Conservation (phyloP, 371 early-diverging fungal genomes). For the Mortierella polycephala region DNA sequence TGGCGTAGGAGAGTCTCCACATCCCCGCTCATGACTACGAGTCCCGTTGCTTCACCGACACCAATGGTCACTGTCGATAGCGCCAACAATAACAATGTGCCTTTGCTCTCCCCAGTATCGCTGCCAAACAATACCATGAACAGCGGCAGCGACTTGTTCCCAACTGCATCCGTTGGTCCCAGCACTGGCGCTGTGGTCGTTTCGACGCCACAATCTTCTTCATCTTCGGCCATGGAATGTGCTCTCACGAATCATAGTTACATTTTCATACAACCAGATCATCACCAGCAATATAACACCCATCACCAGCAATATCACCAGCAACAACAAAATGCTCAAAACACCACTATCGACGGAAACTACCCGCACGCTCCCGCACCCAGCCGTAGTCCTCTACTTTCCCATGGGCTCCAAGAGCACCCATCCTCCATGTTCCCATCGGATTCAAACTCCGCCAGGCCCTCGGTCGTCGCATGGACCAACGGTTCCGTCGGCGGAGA, state of each 20-base stretch:
- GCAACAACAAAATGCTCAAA: constrained; percentile 1
- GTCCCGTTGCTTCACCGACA: neutral
- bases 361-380: constrained; percentile 10
- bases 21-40: neutral
- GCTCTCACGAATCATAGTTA: constrained; percentile 29
- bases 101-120: constrained; percentile 11
- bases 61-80: neutral
- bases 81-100: constrained; percentile 4
- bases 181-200: constrained; percentile 6
- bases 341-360: constrained; percentile 2
- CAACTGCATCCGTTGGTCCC: neutral
- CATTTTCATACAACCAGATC: constrained; percentile 15
- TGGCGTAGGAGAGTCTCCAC: constrained; percentile 1
- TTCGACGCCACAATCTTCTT: constrained; percentile 21
- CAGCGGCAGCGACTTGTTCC: neutral
- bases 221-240: constrained; percentile 22
- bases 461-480: constrained; percentile 26
- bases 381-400: neutral
- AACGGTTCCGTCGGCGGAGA: constrained; percentile 1
- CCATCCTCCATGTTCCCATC: constrained; percentile 2
- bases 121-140: neutral
- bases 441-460: constrained; percentile 5
- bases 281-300: constrained; percentile 16
- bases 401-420: constrained; percentile 22
- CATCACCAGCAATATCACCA: constrained; percentile 25